phyloP scores from a whole-genome alignment of 306 rosid genomes.

The Glycine tomentella region DNA sequence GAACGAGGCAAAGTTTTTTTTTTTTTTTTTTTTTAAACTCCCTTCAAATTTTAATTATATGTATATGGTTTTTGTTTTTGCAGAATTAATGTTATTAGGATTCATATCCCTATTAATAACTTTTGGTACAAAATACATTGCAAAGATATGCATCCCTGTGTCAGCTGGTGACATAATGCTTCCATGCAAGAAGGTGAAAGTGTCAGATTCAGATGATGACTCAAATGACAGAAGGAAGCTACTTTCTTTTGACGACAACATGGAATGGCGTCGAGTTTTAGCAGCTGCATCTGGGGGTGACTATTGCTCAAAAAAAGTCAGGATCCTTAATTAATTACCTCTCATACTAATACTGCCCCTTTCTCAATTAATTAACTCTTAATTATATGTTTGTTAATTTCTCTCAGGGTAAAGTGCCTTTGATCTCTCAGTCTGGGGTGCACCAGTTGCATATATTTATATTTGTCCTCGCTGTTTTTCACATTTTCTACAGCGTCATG shows the following conservation, averaged over 20 bases:
- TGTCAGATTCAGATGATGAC: background rate
- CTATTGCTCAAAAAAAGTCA: constrained; percentile 53
- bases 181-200: constrained; percentile 55
- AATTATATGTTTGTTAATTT: background rate
- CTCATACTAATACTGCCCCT: too few relatives aligned
- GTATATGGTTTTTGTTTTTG: background rate
- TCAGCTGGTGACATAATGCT: constrained; percentile 60
- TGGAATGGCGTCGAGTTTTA: constrained; percentile 52
- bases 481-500: constrained; percentile 64
- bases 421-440: constrained; percentile 62
- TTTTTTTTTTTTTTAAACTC: too few relatives aligned
- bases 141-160: constrained; percentile 62
- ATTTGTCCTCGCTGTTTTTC: constrained; percentile 73
- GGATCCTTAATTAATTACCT: background rate
- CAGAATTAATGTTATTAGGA: constrained; percentile 81
- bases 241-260: constrained; percentile 43
- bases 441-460: constrained; percentile 77
- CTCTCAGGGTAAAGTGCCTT: constrained; percentile 58
- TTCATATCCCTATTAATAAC: constrained; percentile 74
- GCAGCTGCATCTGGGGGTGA: constrained; percentile 50
- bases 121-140: constrained; percentile 56
- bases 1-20: too few relatives aligned
- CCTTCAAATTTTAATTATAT: too few relatives aligned
- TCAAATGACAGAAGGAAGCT: constrained; percentile 49
- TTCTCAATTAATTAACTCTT: too few relatives aligned